Evolutionary conservation across 371 early-diverging fungal species (phyloP).

Genomic region (Conidiobolus incongruus): DNA sequence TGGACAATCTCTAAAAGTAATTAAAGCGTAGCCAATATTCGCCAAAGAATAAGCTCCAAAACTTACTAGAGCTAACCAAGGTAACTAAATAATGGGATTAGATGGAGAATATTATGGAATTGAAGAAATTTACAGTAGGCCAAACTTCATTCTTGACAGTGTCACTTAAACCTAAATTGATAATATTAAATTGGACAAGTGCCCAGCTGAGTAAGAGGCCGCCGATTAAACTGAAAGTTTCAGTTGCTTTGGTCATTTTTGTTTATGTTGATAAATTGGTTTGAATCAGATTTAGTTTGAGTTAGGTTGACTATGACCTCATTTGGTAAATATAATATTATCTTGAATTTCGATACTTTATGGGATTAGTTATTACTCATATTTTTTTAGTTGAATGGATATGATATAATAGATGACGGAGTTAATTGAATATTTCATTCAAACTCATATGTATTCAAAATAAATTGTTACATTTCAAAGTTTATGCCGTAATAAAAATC

Average conservation of each 20-base stretch:
- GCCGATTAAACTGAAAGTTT: conserved; percentile 20
- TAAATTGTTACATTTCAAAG: no score
- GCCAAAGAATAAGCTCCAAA: conserved; percentile 67
- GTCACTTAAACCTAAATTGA: background rate
- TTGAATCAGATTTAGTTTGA: no score
- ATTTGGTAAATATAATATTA: no score
- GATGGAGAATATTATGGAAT: background rate
- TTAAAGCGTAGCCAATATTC: conserved; percentile 57
- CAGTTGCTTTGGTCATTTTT: conserved; percentile 36
- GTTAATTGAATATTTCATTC: no score
- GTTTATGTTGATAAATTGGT: no score
- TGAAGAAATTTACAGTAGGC: background rate
- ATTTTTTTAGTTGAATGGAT: no score
- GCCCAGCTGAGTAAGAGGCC: background rate
- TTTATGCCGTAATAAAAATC: no score
- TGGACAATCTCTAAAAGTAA: conserved; percentile 77
- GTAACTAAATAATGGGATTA: conserved; percentile 22
- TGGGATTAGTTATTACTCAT: no score
- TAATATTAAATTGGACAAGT: background rate
- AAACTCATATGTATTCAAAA: no score
- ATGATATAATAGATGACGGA: no score
- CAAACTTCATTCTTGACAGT: background rate
- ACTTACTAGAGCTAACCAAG: conserved; percentile 52
- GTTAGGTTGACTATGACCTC: no score
- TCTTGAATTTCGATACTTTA: no score